Base-by-base conservation (phyloP, 2,329 filamentous ascomycete species). In the Colletotrichum sublineola region DNA sequence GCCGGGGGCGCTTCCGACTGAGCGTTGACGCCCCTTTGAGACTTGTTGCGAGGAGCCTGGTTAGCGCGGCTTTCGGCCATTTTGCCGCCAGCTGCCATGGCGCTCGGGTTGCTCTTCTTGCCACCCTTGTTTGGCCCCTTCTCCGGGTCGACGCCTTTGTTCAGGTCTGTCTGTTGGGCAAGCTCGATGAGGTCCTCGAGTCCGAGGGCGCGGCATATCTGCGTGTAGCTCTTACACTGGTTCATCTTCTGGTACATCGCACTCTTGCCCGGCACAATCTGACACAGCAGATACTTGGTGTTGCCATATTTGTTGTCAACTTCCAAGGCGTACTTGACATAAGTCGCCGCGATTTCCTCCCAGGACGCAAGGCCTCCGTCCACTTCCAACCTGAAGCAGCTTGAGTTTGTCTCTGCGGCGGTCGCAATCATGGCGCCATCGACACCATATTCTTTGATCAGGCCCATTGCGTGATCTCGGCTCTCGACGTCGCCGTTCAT, bases 391-490 rank as follows among this genome's bases (percentile, higher is more conserved):
- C 93, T 89, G 85, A 99, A 99, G 78, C 93, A 95, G 75, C 94
- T 97, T 3, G 95, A 90, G 79, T 99, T 99, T 75, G 92, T 90
- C 84, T 99, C 96, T 1, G 96, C 96, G 4, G 94, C 89, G 3
- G 94, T 96, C 12, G 96, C 96, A 77, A 99, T 98, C 96, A 99
- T 99, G 73, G 94, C 96, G 7, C 95, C 96, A 78, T 98, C 95
- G 7, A 93, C 93, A n/a, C 91, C 92, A 79, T 89, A 98, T 80
- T 97, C 92, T 36, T 88, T 78, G 73, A 95, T 92, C 8, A 99
- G 86, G 71, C 85, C 80, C 9, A 93, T 79, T 0, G 91, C 96
- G 71, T 97, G 86, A 63, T 94, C 92, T 67, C 93, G 89, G 48
- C 86, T 90, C 67, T 88, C 90, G 0, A 99, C 95, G 78, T 99